Percentiles rank a stretch among this genome's conserved stretches.
phyloP scores from a whole-genome alignment of 345 rosid genomes.

The Hypericum androsaemum region DNA sequence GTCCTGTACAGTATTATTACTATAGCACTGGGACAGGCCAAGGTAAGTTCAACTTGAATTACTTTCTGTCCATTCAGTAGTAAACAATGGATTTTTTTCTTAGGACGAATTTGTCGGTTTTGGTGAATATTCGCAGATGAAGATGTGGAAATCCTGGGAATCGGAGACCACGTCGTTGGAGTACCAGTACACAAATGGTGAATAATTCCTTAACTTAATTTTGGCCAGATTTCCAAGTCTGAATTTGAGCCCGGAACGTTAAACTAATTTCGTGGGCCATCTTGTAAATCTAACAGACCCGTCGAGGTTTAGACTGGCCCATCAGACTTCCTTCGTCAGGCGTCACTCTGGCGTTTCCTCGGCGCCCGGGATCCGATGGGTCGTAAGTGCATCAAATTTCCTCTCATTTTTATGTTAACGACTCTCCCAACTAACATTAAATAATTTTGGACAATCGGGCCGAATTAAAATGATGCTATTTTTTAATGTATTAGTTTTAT shows the following conservation, averaged over 20 bases:
- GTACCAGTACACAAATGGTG: slow-evolving; percentile 34
- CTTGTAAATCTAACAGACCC: slow-evolving; percentile 20
- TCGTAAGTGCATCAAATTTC: slow-evolving; percentile 17
- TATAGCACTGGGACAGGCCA: neutral
- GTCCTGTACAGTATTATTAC: neutral
- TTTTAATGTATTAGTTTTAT: no score
- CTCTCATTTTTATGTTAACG: neutral
- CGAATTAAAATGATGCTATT: no score
- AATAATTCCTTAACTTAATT: neutral
- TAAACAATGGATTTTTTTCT: neutral
- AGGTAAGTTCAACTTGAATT: neutral
- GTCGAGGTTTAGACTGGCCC: slow-evolving; percentile 36
- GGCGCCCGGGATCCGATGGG: slow-evolving; percentile 37
- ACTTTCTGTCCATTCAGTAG: neutral
- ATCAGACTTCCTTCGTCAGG: slow-evolving; percentile 34
- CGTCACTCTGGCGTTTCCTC: slow-evolving; percentile 33
- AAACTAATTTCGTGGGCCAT: neutral
- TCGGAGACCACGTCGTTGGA: slow-evolving; percentile 34
- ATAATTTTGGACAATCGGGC: neutral
- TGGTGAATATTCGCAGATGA: slow-evolving; percentile 21
- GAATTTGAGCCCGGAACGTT: neutral
- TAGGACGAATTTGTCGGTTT: neutral
- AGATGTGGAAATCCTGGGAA: slow-evolving; percentile 40
- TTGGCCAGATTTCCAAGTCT: no score
- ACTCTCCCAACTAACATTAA: neutral